These are phyloP conservation scores for Rhodotorula graminis DNA, from an alignment of 768 basidiomycete genomes.

Conservation along the genomic window DNA sequence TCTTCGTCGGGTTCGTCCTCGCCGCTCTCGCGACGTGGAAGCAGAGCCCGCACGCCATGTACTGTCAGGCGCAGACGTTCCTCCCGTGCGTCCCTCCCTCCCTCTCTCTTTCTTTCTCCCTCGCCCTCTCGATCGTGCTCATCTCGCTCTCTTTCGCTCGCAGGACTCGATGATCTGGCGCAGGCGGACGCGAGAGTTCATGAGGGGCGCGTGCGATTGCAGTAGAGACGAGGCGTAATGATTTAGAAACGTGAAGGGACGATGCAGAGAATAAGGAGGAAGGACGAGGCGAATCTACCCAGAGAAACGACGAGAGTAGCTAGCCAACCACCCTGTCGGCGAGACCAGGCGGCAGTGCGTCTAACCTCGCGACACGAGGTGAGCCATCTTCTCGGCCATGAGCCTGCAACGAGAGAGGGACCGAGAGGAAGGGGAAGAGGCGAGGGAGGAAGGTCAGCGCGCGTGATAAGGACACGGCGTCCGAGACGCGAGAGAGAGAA, in stretches of 20 bases:
- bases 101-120: too few species aligned
- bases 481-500: background rate
- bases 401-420: background rate
- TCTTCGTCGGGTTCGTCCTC: slow-evolving; percentile 38
- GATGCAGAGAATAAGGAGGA: background rate
- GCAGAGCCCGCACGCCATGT: slow-evolving; percentile 30
- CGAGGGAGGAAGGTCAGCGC: background rate
- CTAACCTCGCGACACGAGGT: background rate
- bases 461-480: too few species aligned
- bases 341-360: too few species aligned
- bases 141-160: background rate
- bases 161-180: background rate
- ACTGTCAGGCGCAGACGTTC: slow-evolving; percentile 26
- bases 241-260: background rate
- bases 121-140: background rate
- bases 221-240: background rate
- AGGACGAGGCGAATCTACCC: background rate
- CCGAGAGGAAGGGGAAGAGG: too few species aligned
- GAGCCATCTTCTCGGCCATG: slow-evolving; percentile 29
- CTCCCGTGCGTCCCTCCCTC: background rate
- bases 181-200: too few species aligned
- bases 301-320: background rate
- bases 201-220: background rate
- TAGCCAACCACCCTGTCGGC: background rate
- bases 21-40: slow-evolving; percentile 34